A percentile compares a stretch with the other conserved stretches of the same genome.
phyloP scores from a whole-genome alignment of 2,329 filamentous ascomycete species.

The Dactylellina parvicollis region DNA sequence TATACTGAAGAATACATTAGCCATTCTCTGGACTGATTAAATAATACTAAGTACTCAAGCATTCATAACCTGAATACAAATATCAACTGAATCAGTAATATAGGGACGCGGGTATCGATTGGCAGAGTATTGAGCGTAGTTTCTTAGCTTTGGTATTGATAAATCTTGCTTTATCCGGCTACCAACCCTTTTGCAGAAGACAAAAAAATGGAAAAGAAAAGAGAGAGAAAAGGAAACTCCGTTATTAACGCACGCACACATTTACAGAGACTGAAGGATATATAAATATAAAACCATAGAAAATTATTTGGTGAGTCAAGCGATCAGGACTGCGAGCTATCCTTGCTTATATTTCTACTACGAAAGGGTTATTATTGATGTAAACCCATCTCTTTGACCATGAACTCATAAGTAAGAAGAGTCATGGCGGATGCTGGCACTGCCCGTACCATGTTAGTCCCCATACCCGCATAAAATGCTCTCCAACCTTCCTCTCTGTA shows the following conservation, averaged over 20 bases:
- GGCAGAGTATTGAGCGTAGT: no score
- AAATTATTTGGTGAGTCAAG: background rate
- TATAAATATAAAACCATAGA: background rate
- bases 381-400: conserved; percentile 59
- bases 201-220: background rate
- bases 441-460: conserved; percentile 95
- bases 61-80: no score
- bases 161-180: no score
- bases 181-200: no score
- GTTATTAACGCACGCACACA: background rate
- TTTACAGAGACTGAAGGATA: background rate
- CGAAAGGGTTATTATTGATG: background rate
- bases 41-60: no score
- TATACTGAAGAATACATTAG: no score
- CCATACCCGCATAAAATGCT: conserved; percentile 96
- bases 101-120: no score
- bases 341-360: background rate
- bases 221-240: no score
- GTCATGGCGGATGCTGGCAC: conserved; percentile 96
- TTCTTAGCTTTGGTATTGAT: no score
- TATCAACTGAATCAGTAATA: no score
- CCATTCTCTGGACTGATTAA: no score
- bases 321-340: background rate
- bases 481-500: conserved; percentile 91
- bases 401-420: conserved; percentile 93